phyloP scores from a whole-genome alignment of 192 early-diverging fungal genomes.

The Allomyces macrogynus region DNA sequence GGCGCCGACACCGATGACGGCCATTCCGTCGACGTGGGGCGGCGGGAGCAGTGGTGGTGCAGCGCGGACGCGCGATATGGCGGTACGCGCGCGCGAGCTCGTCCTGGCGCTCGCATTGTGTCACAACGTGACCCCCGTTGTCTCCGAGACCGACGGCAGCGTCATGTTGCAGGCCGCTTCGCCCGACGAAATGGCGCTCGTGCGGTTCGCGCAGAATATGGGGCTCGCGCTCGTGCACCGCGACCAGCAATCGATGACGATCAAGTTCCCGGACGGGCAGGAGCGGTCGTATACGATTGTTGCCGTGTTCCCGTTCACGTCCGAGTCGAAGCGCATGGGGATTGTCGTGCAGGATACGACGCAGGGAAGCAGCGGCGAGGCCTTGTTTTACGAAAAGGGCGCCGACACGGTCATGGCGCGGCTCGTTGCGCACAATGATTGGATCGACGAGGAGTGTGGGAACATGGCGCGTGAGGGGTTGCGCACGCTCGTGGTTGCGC shows the following conservation, averaged over 20 bases:
- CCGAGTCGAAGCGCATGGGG: slow-evolving; percentile 93
- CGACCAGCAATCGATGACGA: slow-evolving; percentile 38
- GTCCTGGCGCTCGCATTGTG: slow-evolving; percentile 73
- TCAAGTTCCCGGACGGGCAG: slow-evolving; percentile 6
- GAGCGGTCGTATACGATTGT: slow-evolving; percentile 42
- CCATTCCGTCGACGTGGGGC: too few relatives aligned
- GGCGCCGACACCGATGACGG: too few relatives aligned
- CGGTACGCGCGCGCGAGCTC: slow-evolving; percentile 68
- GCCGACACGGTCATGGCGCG: slow-evolving; percentile 75
- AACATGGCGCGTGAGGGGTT: slow-evolving; percentile 93
- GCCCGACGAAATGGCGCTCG: slow-evolving; percentile 91
- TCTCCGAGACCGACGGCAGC: slow-evolving; percentile 25
- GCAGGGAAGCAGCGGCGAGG: slow-evolving; percentile 30
- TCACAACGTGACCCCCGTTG: slow-evolving; percentile 72
- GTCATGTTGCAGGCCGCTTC: slow-evolving; percentile 84
- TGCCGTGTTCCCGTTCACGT: slow-evolving; percentile 96
- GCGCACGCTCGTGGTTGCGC: slow-evolving; percentile 77
- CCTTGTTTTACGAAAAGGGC: slow-evolving; percentile 82
- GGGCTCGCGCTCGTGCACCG: slow-evolving; percentile 64
- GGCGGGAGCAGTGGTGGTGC: too few relatives aligned
- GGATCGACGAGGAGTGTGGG: slow-evolving; percentile 92
- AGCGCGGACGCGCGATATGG: slow-evolving; percentile 37
- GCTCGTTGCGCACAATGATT: slow-evolving; percentile 81
- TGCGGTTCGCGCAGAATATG: slow-evolving; percentile 74
- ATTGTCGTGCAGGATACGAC: slow-evolving; percentile 54